phyloP scores from a whole-genome alignment of 305 asterid species.

The Fraxinus albicans region DNA sequence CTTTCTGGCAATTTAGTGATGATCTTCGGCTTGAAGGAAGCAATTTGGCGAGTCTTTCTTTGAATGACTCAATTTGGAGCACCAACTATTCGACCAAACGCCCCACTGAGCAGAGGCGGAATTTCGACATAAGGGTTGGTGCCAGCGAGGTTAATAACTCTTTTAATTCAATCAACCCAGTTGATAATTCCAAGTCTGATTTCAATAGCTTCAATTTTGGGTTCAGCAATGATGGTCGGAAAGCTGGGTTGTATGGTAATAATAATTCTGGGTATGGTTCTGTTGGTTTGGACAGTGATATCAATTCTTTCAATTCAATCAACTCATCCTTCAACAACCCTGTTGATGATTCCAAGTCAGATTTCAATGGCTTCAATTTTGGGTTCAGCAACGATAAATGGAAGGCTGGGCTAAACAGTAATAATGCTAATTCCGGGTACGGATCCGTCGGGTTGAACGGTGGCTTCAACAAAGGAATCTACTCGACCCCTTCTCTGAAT shows the following conservation, averaged over 20 bases:
- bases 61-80: conserved; percentile 97
- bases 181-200: conserved; percentile 45
- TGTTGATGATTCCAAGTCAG: conserved; percentile 25
- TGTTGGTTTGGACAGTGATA: not conserved
- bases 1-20: conserved; percentile 95
- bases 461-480: conserved; percentile 86
- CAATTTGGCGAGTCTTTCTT: conserved; percentile 59
- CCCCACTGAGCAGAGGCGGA: conserved; percentile 68
- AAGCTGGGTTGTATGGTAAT: conserved; percentile 5
- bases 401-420: conserved; percentile 47
- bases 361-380: conserved; percentile 22
- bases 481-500: conserved; percentile 45
- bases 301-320: conserved; percentile 13
- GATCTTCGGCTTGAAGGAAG: conserved; percentile 73
- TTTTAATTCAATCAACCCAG: conserved; percentile 12
- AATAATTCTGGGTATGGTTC: conserved; percentile 13
- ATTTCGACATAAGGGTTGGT: conserved; percentile 73
- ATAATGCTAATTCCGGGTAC: conserved; percentile 35
- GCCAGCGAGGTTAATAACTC: conserved; percentile 36
- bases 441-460: conserved; percentile 67
- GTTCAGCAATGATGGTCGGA: conserved; percentile 36
- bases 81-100: conserved; percentile 58
- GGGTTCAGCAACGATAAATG: conserved; percentile 52
- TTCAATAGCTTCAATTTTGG: conserved; percentile 34
- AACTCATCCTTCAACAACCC: not conserved